Conservation (phyloP, 805 yeast genomes). For the Helenozyma rhizophorensis region DNA sequence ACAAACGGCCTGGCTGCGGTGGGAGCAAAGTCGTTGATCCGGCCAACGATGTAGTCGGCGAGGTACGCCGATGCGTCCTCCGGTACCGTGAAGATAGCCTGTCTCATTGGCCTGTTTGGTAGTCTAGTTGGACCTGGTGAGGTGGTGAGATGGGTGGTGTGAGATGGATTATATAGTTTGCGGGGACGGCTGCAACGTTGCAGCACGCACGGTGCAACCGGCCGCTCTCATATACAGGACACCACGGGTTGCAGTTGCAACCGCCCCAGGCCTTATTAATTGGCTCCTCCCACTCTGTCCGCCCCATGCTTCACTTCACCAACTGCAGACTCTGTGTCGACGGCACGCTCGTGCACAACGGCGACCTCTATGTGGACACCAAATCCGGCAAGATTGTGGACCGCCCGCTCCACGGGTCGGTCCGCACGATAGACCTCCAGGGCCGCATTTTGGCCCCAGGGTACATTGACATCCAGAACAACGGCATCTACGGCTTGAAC, state of each 20-base stretch:
- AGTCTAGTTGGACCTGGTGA: no score
- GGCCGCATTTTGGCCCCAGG: conserved; percentile 52
- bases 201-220: conserved; percentile 2
- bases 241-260: conserved; percentile 8
- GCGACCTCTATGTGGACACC: conserved; percentile 43
- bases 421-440: conserved; percentile 38
- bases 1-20: conserved; percentile 46
- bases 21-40: conserved; percentile 43
- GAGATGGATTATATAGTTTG: background rate
- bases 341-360: conserved; percentile 28
- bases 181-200: conserved; percentile 11
- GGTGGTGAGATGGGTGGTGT: background rate
- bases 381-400: conserved; percentile 38
- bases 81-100: conserved; percentile 26
- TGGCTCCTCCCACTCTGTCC: background rate
- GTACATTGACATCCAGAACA: conserved; percentile 52
- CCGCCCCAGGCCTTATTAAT: background rate
- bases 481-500: conserved; percentile 55
- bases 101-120: conserved; percentile 6
- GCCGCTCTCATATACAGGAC: conserved; percentile 1
- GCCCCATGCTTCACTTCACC: conserved; percentile 27
- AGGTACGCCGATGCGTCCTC: conserved; percentile 41
- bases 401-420: conserved; percentile 13
- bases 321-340: conserved; percentile 42
- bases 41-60: conserved; percentile 42